phyloP scores from a whole-genome alignment of 2,329 filamentous ascomycete genomes.

The Trichoderma atroviride region DNA sequence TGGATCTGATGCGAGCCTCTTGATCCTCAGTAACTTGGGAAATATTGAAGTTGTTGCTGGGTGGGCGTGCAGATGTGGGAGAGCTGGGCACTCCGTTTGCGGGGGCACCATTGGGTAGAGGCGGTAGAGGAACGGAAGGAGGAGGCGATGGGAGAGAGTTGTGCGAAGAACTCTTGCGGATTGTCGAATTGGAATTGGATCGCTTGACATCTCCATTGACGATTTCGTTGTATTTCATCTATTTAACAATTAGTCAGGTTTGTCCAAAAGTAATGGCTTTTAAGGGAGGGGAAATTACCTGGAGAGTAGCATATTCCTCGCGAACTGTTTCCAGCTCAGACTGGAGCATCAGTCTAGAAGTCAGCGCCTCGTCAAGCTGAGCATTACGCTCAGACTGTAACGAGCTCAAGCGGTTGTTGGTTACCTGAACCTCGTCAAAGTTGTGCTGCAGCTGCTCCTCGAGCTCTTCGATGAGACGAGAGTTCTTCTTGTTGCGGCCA shows the following conservation, averaged over 20 bases:
- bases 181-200: conserved; percentile 67
- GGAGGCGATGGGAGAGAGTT: conserved; percentile 88
- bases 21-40: conserved; percentile 90
- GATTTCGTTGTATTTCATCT: conserved; percentile 64
- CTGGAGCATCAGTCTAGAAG: conserved; percentile 64
- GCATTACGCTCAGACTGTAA: conserved; percentile 73
- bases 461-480: conserved; percentile 88
- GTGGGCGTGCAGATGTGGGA: conserved; percentile 66
- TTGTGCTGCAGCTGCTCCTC: conserved; percentile 95
- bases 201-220: conserved; percentile 54
- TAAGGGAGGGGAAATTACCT: conserved; percentile 57
- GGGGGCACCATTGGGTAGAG: conserved; percentile 67
- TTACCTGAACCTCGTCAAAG: conserved; percentile 87
- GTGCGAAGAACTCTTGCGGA: conserved; percentile 83
- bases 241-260: conserved; percentile 32
- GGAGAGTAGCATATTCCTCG: conserved; percentile 73
- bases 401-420: conserved; percentile 82
- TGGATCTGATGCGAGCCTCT: conserved; percentile 89
- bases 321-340: conserved; percentile 67
- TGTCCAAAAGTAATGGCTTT: no score
- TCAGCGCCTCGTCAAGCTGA: conserved; percentile 77
- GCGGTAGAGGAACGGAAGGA: conserved; percentile 92
- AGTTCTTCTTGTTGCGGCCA: conserved; percentile 82
- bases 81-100: conserved; percentile 50
- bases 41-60: conserved; percentile 69